A percentile compares a stretch with the other conserved stretches of the same genome.
Conservation (phyloP, 495 filamentous ascomycete genomes). For the Penicillium odoratum region DNA sequence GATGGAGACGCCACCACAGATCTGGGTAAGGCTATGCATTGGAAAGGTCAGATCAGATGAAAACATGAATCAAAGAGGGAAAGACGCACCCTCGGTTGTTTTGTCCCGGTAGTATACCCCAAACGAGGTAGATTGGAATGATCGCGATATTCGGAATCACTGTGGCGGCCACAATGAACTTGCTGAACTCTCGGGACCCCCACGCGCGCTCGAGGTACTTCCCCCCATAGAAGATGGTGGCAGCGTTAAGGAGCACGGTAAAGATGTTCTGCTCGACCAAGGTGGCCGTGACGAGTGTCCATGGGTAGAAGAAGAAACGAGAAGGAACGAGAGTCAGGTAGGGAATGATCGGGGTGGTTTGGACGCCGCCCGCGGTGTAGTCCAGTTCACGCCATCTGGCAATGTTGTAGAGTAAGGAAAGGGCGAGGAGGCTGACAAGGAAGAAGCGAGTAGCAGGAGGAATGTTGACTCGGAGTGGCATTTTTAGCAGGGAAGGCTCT, state of each 20-base stretch:
- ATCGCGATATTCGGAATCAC: constrained; percentile 77
- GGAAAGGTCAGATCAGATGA: not conserved
- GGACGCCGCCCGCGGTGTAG: constrained; percentile 50
- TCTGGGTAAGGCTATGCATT: constrained; percentile 62
- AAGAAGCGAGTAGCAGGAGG: constrained; percentile 85
- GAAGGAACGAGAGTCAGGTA: constrained; percentile 87
- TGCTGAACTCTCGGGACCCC: constrained; percentile 89
- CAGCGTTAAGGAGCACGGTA: constrained; percentile 74
- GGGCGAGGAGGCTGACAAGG: constrained; percentile 68
- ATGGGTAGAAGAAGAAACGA: constrained; percentile 81
- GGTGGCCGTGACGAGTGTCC: constrained; percentile 84
- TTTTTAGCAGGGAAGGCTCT: constrained; percentile 36
- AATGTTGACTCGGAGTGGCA: constrained; percentile 86
- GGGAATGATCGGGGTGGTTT: constrained; percentile 64
- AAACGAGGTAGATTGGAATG: constrained; percentile 69
- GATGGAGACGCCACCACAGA: constrained; percentile 84
- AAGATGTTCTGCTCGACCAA: constrained; percentile 93
- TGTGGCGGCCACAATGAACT: constrained; percentile 77
- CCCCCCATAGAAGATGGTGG: constrained; percentile 89
- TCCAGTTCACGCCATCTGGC: constrained; percentile 60
- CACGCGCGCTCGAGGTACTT: constrained; percentile 95
- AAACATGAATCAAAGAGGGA: not conserved
- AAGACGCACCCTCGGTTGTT: constrained; percentile 66
- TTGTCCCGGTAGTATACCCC: constrained; percentile 69
- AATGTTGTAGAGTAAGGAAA: constrained; percentile 80